Evolutionary conservation across 257 asterid species (phyloP), one percentile per base, ranked within the genome.

Genomic region (Leptodermis oblonga): DNA sequence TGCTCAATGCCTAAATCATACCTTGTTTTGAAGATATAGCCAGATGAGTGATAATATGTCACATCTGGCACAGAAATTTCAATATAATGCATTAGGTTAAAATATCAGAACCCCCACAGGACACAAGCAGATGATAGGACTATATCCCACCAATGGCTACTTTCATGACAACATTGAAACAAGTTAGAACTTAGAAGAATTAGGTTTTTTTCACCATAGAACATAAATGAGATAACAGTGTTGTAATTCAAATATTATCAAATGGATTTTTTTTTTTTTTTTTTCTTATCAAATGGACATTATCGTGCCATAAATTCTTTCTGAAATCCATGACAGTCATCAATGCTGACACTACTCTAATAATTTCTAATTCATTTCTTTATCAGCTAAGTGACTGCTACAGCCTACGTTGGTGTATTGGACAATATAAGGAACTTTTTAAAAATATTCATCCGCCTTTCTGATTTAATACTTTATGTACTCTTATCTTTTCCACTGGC

Each of bases 1-100:
- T 79, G 86, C 88, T 77, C 81, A 89, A 79, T 83, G 85, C 80
- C 74, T 86, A 84, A 85, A 82, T 84, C 86, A 85, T 82, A 86
- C 87, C 77, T 79, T 80, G 79, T 80, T 80, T 75, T 76, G 68
- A 78, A 85, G 77, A 76, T 82, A 84, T 69, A 81, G 72, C 88
- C 86, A 84, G 72, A 85, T 80, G 78, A 86, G 81, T 79, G 81
- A 81, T 75, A 70, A 42, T 76, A 82, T 68, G 68, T 70, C 78
- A 75, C 66, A 65, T 81, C 79, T 70, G 72, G 80, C 62, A 72
- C 71, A 72, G 65, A 70, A 80, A 71, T 68, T 68, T 66, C 63
- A 75, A 62, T 17, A 62, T 62, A 80, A 48, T 62, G 72, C 59
- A 74, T 61, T 56, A 22, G 59, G 30, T 51, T 41, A 43, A 63